A percentile compares a stretch with the other conserved stretches of the same genome.
These are phyloP conservation scores for Stereum hirsutum DNA, from an alignment of 1,284 basidiomycete species.

Conservation along the genomic window DNA sequence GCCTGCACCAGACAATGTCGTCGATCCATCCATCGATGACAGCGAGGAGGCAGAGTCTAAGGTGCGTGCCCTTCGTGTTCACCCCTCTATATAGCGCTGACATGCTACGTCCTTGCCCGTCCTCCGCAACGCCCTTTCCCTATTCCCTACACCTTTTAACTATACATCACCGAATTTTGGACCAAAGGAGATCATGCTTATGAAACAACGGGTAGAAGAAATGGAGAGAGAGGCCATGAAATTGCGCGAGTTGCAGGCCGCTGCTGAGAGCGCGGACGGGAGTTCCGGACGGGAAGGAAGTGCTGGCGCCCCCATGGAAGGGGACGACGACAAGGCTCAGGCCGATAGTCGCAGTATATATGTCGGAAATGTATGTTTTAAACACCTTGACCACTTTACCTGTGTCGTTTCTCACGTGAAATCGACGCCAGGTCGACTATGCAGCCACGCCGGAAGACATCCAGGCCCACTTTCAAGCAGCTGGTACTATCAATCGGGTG, in stretches of 20 bases:
- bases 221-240: constrained; percentile 91
- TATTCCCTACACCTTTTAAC: neutral
- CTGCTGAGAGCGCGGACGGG: constrained; percentile 57
- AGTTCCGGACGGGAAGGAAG: constrained; percentile 25
- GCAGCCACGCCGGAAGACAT: constrained; percentile 97
- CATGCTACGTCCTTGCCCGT: neutral
- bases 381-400: neutral
- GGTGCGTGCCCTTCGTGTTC: constrained; percentile 16
- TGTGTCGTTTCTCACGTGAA: constrained; percentile 3
- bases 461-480: constrained; percentile 94
- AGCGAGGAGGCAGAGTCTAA: constrained; percentile 29
- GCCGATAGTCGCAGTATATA: constrained; percentile 90
- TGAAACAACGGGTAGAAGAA: constrained; percentile 90
- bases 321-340: constrained; percentile 67
- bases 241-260: constrained; percentile 84
- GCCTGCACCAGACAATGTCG: constrained; percentile 16
- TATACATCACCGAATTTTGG: no score
- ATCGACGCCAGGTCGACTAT: constrained; percentile 83
- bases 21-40: constrained; percentile 22
- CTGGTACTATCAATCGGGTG: constrained; percentile 97
- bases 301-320: constrained; percentile 49
- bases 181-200: constrained; percentile 71
- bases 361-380: constrained; percentile 84
- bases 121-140: neutral
- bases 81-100: constrained; percentile 1